A percentile compares a stretch with the other conserved stretches of the same genome.
Conservation (phyloP, 352 stramenopile genomes). For the Globisporangium camurandrum region DNA sequence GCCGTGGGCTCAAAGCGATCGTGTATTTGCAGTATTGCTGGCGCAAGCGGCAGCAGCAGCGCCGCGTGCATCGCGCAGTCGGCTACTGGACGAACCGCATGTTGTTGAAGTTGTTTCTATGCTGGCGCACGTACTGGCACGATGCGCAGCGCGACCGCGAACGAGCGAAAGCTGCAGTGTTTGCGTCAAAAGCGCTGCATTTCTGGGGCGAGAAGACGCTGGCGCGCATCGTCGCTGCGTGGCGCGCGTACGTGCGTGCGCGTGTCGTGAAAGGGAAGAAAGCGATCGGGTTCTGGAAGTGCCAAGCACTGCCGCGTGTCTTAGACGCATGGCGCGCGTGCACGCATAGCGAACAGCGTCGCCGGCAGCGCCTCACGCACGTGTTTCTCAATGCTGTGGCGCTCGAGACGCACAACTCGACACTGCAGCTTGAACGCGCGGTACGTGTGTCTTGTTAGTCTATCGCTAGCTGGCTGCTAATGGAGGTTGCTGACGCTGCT, state of each 20-base stretch:
- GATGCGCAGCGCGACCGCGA: conserved; percentile 17
- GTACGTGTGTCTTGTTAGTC: conserved; percentile 19
- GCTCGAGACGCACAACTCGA: conserved; percentile 70
- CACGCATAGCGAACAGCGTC: conserved; percentile 17
- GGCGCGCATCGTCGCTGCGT: conserved; percentile 32
- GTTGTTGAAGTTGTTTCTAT: conserved; percentile 40
- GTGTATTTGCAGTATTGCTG: conserved; percentile 56
- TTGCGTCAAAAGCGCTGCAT: conserved; percentile 40
- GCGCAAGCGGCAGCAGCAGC: conserved; percentile 35
- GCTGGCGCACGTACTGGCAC: conserved; percentile 32
- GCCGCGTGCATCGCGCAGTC: conserved; percentile 36
- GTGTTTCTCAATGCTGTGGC: conserved; percentile 58
- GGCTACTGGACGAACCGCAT: conserved; percentile 55
- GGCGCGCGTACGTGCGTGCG: conserved; percentile 27
- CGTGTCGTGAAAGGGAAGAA: conserved; percentile 44
- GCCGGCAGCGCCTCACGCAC: conserved; percentile 30
- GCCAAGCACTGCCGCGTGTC: conserved; percentile 48
- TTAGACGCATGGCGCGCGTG: conserved; percentile 40
- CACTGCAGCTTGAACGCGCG: conserved; percentile 30
- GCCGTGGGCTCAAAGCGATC: conserved; percentile 25
- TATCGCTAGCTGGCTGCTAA: background rate
- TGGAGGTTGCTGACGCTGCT: no score
- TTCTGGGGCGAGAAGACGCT: conserved; percentile 63
- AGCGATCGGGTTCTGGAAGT: conserved; percentile 62
- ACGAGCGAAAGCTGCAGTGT: conserved; percentile 14